Evolutionary conservation across 345 rosid genomes (phyloP).

Genomic region (Euphorbia lathyris): DNA sequence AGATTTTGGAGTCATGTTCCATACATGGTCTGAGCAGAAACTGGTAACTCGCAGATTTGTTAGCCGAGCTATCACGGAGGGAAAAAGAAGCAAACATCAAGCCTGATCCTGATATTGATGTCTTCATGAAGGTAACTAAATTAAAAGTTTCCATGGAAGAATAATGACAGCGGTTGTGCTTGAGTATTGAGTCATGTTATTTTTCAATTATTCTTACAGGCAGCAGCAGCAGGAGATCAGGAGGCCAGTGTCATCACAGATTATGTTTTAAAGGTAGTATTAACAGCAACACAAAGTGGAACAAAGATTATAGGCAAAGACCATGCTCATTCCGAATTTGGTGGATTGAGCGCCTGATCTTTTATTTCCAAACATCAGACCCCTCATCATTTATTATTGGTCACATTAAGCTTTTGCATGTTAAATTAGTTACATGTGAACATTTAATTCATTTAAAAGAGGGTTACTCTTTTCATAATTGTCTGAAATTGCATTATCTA

Average conservation of each 20-base stretch:
- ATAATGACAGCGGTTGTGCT: no score
- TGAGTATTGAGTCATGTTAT: background rate
- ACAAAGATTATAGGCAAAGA: no score
- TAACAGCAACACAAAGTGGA: no score
- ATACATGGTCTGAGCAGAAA: background rate
- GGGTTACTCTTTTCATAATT: no score
- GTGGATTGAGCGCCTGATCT: no score
- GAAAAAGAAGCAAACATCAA: conserved; percentile 44
- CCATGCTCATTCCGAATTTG: no score
- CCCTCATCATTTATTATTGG: no score
- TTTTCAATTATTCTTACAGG: conserved; percentile 25
- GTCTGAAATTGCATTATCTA: no score
- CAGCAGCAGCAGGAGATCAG: conserved; percentile 43
- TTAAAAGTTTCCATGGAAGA: background rate
- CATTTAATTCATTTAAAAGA: no score
- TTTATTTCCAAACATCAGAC: no score
- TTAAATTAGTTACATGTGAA: no score
- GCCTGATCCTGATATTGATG: conserved; percentile 49
- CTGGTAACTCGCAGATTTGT: conserved; percentile 5
- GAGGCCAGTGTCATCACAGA: conserved; percentile 36
- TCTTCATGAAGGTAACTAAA: conserved; percentile 47
- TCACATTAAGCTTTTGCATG: no score
- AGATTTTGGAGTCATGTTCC: background rate
- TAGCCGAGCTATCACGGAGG: conserved; percentile 20
- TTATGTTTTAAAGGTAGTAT: conserved; percentile 47